Evolutionary conservation across 805 yeast genomes (phyloP), one percentile per base, ranked within the genome.

Genomic region (Metschnikowia borealis): DNA sequence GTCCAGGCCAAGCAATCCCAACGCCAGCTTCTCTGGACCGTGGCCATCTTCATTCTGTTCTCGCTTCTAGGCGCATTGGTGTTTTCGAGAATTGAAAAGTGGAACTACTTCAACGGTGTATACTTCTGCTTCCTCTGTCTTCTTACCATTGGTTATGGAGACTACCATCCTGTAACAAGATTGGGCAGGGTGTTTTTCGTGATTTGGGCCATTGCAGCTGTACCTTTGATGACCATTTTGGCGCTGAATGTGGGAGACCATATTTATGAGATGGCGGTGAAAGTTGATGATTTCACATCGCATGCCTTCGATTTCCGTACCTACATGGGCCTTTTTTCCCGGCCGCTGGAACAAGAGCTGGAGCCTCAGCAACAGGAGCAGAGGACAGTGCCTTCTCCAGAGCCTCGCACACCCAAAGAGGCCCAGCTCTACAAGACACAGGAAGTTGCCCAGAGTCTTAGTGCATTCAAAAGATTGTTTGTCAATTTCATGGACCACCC

Each of bases 61-160:
- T 84, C 92, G 86, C 69, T 88, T 5, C 49, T 87, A 8, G 97
- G 97, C 0, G 89, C 90, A 0, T 52, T 82, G 33, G 78, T 81
- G 0, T 87, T 89, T 61, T 67, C 71, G 34, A 71, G 66, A 33
- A 67, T 79, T 15, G 96, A 89, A 63, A 70, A 67, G 3, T 90
- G 96, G 96, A 53, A 75, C 5, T 90, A 84, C 65, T 86, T 85
- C 55, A 71, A 81, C 47, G 75, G 82, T 2, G 73, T 87, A n/a
- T 90, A 90, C 67, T 89, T 87, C 60, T 81, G 91, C 53, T 82
- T 85, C 54, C 68, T 87, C 37, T 83, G 92, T 59, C 75, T 90
- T 47, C 67, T 89, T 6, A 87, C 96, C 0, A 85, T 90, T 49
- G 96, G 96, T 0, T 89, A 87, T 65, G 97, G 96, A 31, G 90